phyloP scores from a whole-genome alignment of 768 basidiomycete genomes.

The Naganishia onofrii region DNA sequence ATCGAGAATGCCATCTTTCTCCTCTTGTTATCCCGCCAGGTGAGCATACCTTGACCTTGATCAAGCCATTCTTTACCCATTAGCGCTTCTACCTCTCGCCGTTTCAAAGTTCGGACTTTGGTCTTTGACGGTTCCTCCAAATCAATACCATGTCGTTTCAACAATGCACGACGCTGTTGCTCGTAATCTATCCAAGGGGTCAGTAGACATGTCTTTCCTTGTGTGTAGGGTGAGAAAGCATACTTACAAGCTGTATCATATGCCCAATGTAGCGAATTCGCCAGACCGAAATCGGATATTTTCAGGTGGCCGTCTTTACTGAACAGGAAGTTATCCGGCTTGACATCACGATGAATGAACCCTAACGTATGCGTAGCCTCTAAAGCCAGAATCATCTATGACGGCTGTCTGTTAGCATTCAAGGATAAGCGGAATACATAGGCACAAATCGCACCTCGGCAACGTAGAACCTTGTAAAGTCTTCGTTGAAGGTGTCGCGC shows the following conservation, averaged over 20 bases:
- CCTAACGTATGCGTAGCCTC: constrained; percentile 89
- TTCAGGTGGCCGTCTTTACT: constrained; percentile 89
- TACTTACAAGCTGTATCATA: constrained; percentile 70
- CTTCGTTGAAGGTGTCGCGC: constrained; percentile 55
- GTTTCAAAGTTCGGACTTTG: constrained; percentile 75
- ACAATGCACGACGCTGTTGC: constrained; percentile 79
- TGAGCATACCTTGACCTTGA: constrained; percentile 77
- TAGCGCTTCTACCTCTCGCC: constrained; percentile 73
- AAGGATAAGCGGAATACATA: background rate
- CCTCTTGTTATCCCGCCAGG: constrained; percentile 91
- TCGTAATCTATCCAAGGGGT: constrained; percentile 65
- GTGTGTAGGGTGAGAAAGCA: background rate
- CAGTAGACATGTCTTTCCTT: background rate
- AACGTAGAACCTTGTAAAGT: constrained; percentile 72
- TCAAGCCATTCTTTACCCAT: constrained; percentile 67
- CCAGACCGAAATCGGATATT: constrained; percentile 92
- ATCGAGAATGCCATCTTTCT: constrained; percentile 67
- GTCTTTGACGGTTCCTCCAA: constrained; percentile 78
- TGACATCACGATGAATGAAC: constrained; percentile 97
- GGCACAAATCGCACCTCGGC: constrained; percentile 66
- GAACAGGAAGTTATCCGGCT: constrained; percentile 89
- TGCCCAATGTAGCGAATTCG: constrained; percentile 86
- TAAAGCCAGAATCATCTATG: constrained; percentile 87
- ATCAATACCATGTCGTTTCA: constrained; percentile 92
- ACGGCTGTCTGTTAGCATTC: background rate